Evolutionary conservation across 805 yeast species (phyloP).

Genomic region (Starmerella stellata): DNA sequence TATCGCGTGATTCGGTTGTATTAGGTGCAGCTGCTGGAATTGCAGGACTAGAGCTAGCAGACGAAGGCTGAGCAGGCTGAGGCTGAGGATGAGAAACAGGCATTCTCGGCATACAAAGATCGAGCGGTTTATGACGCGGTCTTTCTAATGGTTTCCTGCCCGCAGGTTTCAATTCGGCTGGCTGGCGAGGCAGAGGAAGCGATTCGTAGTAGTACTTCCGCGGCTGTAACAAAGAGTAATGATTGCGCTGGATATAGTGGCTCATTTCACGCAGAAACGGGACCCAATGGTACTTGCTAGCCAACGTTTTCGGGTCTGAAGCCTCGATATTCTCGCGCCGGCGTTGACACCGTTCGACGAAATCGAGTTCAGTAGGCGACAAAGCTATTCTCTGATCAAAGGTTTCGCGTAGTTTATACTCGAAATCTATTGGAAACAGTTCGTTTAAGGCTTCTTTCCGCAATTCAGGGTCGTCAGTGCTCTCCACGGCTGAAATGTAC

Average conservation of each 20-base stretch:
- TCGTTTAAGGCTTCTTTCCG: slow-evolving; percentile 52
- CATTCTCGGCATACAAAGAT: too few species aligned
- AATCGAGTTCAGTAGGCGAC: slow-evolving; percentile 65
- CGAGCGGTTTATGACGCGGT: not conserved
- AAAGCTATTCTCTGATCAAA: slow-evolving; percentile 23
- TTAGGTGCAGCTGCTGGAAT: too few species aligned
- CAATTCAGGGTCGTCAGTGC: slow-evolving; percentile 30
- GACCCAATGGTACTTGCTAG: slow-evolving; percentile 71
- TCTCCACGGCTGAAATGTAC: slow-evolving; percentile 65
- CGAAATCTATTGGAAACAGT: slow-evolving; percentile 49
- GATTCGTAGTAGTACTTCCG: not conserved
- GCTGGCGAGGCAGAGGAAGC: not conserved
- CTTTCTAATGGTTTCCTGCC: not conserved
- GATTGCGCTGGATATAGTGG: slow-evolving; percentile 52
- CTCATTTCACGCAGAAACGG: slow-evolving; percentile 60
- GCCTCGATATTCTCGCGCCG: slow-evolving; percentile 44
- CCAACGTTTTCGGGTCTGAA: slow-evolving; percentile 31
- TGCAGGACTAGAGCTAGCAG: too few species aligned
- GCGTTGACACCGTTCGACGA: slow-evolving; percentile 51
- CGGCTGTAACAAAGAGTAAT: slow-evolving; percentile 14
- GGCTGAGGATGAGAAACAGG: too few species aligned
- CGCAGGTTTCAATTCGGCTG: not conserved
- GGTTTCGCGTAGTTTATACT: slow-evolving; percentile 23
- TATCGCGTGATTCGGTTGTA: too few species aligned
- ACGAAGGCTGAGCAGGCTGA: too few species aligned